phyloP scores from a whole-genome alignment of 2,329 filamentous ascomycete species.

The Trichoderma asperellum region DNA sequence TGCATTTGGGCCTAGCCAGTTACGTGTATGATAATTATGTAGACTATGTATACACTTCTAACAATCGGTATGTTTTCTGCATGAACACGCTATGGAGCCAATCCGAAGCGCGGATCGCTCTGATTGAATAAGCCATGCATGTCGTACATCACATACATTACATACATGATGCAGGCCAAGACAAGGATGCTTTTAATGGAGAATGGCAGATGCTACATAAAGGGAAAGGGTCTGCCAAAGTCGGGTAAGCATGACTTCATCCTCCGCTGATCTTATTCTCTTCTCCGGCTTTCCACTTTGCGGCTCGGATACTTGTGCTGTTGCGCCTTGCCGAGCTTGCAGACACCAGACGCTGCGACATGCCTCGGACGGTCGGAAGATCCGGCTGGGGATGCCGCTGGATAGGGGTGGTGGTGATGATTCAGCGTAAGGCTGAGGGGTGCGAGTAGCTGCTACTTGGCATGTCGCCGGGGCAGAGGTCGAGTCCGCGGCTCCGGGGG shows the following conservation, averaged over 20 bases:
- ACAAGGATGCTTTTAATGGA: neutral
- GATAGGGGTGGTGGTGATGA: neutral
- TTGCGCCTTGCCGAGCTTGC: constrained; percentile 6
- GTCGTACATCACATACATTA: neutral
- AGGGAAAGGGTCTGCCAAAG: neutral
- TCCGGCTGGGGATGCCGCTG: constrained; percentile 9
- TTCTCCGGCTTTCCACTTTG: neutral
- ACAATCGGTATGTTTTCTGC: neutral
- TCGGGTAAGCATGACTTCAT: neutral
- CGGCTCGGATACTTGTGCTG: neutral
- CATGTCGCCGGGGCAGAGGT: neutral
- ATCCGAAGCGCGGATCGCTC: neutral
- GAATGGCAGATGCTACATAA: neutral
- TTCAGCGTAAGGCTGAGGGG: neutral
- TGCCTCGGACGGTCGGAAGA: constrained; percentile 18
- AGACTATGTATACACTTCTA: neutral
- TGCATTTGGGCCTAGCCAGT: neutral
- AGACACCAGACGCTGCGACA: neutral
- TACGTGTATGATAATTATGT: neutral
- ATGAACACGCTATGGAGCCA: neutral
- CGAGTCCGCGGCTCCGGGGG: neutral
- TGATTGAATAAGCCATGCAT: neutral
- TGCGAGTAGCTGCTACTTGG: neutral
- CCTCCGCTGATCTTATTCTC: neutral
- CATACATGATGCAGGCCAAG: neutral